Base-by-base conservation (phyloP, 2,329 filamentous ascomycete genomes). In the Ascochyta pisi region DNA sequence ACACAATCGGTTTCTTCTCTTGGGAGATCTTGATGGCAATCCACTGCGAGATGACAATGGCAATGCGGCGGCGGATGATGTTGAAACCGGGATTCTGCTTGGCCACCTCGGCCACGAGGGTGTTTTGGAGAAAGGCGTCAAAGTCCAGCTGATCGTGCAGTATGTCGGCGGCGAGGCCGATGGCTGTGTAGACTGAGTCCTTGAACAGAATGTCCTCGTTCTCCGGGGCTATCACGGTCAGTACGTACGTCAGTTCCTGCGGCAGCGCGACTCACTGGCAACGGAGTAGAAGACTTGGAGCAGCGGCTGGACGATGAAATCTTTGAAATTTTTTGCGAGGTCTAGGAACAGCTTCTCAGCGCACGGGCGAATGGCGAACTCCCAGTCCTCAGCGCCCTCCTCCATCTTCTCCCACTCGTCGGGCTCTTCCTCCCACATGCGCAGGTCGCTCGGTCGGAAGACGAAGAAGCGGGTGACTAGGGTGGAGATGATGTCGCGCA, bases 381-480 rank as follows among this genome's bases (percentile, higher is more conserved):
- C 92, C 84, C 90, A 98, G 57, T 75, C 74, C 64, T 92, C 90
- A 33, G 90, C 88, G 57, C 89, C 90, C 68, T 96, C 92, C 78
- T 97, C 92, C 67, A 89, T 87, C 62, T 90, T 88, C 74, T 97
- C 94, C 93, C 95, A 99, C 50, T 96, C 92, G 73, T 99, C 92
- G 0, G 94, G 92, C 54, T 96, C 92, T 69, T 96, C 89, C 71
- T 96, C 89, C 95, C 95, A 99, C 54, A 92, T 89, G 59, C 92
- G 87, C 1, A 98, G 84, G 74, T 99, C 95, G 47, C 87, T 86
- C 56, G 89, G 85, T 31, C 92, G 86, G 74, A 98, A 95, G 34
- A 95, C 84, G 72, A 99, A 95, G 64, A 96, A 91, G 66, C 89
- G 88, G 1, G 90, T 92, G 47, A 99, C 90, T 52, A 96, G 86